Base-by-base conservation (phyloP, 257 asterid species). In the Perilla frutescens region DNA sequence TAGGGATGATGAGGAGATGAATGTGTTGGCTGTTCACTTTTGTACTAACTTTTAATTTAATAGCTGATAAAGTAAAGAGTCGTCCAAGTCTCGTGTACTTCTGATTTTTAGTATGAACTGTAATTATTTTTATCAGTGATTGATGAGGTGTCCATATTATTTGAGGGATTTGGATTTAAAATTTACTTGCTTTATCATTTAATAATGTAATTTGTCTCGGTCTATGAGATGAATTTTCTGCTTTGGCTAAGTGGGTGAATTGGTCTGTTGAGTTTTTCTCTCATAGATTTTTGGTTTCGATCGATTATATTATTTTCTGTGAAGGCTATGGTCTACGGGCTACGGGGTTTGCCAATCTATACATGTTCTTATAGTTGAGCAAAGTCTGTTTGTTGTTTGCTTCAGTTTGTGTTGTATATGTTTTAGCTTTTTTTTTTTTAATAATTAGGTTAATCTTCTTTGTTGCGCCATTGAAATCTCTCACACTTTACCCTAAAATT, bases 181-280 rank as follows among this genome's bases (percentile, higher is more conserved):
- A 51, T 49, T 7, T 48, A 5, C 40, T 49, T 60, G 43, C 59
- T 29, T 12, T 31, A 15, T 37, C 5, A 41, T 20, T 20, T 20
- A 20, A 20, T 20, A 20, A 11, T 12, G 29, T 7, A 41, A 26
- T 7, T 51, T 12, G 32, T 48, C 60, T 41, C 41, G 34, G 32
- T 12, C 8, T 10, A 34, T 45, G 43, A 31, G 20, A 57, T 75
- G 68, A 8, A 59, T 15, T 58, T 66, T 37, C 7, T 53, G 59
- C 36, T 36, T 15, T 45, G 26, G 40, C 53, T 72, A 57, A 57
- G 68, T 66, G 37, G n/a, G 55, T 68, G 54, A 59, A 20, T 44
- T 59, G 71, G 68, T 67, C 2, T 41, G n/a, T 20, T 20, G 49
- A 20, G 48, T 4, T 47, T 53, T 75, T 66, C 60, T 45, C 7